A percentile compares a stretch with the other conserved stretches of the same genome.
Conservation (phyloP, 306 rosid genomes). For the Elaeagnus macrophylla region DNA sequence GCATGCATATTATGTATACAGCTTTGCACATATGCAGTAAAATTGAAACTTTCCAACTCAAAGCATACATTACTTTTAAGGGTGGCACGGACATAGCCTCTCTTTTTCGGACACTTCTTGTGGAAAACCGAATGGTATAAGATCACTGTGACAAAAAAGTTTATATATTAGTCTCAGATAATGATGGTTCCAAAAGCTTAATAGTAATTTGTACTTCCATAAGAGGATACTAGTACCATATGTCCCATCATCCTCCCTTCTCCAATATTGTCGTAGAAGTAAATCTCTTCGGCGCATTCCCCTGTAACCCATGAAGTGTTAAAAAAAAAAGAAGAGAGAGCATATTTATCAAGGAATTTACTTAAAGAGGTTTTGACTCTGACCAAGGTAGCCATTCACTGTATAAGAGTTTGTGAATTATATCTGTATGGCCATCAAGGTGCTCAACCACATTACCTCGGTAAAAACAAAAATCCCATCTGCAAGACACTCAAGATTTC, state of each 20-base stretch:
- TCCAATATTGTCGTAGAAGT: slow-evolving; percentile 73
- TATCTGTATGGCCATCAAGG: slow-evolving; percentile 86
- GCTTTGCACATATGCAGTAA: too few species aligned
- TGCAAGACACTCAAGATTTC: slow-evolving; percentile 32
- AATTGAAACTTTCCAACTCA: slow-evolving; percentile 20
- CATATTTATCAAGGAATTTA: neutral
- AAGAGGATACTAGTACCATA: slow-evolving; percentile 48
- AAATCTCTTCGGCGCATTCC: slow-evolving; percentile 80
- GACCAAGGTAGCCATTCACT: slow-evolving; percentile 82
- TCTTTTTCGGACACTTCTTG: slow-evolving; percentile 53
- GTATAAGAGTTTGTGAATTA: slow-evolving; percentile 53
- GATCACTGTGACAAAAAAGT: slow-evolving; percentile 59
- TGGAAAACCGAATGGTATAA: slow-evolving; percentile 73
- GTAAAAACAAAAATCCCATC: slow-evolving; percentile 83
- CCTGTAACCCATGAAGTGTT: slow-evolving; percentile 37
- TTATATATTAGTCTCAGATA: slow-evolving; percentile 10
- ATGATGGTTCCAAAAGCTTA: slow-evolving; percentile 8
- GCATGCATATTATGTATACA: too few species aligned
- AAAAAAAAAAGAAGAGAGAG: too few species aligned
- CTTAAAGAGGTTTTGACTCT: neutral
- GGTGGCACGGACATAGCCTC: slow-evolving; percentile 76
- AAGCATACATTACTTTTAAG: slow-evolving; percentile 87
- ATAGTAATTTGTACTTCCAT: neutral
- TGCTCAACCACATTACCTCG: slow-evolving; percentile 70
- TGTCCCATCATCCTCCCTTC: slow-evolving; percentile 95